Evolutionary conservation across 1,284 basidiomycete species (phyloP), one percentile per base, ranked within the genome.

Genomic region (Cystobasidium slooffiae): DNA sequence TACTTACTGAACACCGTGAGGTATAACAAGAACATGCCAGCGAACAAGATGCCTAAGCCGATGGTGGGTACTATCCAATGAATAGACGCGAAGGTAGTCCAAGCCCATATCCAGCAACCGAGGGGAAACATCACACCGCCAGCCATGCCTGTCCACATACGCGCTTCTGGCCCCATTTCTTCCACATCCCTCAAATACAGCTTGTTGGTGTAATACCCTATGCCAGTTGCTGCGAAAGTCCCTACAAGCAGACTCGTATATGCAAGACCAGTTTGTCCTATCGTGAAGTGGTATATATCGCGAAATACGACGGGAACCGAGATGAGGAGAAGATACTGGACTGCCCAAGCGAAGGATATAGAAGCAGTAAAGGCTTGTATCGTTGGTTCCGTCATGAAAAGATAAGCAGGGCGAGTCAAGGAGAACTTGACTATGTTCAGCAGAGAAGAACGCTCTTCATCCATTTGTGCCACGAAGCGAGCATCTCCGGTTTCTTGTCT

Each of bases 61-160:
- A 83, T 78, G 44, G 78, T 58, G 2, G 77, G 69, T 0, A 67
- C 78, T 6, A 79, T 77, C 77, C 78, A 79, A 55, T 77, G 78
- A 0, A 77, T 37, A 4, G 72, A 61, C 0, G 65, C 10, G 22
- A 63, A 79, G 0, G 76, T 39, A 0, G 78, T 78, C 65, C 74
- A 79, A 22, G 72, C 70, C 49, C 74, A 80, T n/a, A 69, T 75
- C 69, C 74, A 76, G 39, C 75, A 75, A 3, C 78, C 78, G 8
- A 76, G 6, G 5, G 79, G 77, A 43, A 80, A 79, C 12, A 89
- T 78, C 18, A 91, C 75, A 0, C 87, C 89, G 0, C 88, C 90
- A 7, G 85, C 81, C 81, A 90, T 89, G 3, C 90, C 87, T n/a
- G 84, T 82, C 76, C 89, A 91, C 37, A 93, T 82, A 8, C 91